These are phyloP conservation scores for Clonostachys chloroleuca DNA, from an alignment of 2,329 filamentous ascomycete species.

Conservation along the genomic window DNA sequence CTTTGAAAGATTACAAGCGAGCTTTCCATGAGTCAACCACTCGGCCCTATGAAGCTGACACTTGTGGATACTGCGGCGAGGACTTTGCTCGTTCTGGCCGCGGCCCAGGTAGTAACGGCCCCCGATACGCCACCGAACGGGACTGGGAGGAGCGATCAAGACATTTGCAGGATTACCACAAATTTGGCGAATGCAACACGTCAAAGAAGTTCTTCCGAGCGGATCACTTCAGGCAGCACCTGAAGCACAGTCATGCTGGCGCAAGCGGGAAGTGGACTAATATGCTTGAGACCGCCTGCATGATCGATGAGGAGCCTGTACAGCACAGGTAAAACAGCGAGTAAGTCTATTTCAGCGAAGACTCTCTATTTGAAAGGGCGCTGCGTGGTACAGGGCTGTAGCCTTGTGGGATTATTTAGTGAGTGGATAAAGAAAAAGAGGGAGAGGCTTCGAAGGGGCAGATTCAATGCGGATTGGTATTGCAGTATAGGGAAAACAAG, in stretches of 20 bases:
- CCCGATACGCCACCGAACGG: slow-evolving; percentile 60
- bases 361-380: too few species aligned
- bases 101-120: slow-evolving; percentile 24
- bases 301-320: slow-evolving; percentile 73
- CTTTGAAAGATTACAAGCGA: slow-evolving; percentile 70
- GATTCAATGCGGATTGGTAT: too few species aligned
- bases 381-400: too few species aligned
- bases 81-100: slow-evolving; percentile 64
- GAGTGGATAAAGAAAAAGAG: too few species aligned
- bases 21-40: slow-evolving; percentile 81
- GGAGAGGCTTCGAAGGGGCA: too few species aligned
- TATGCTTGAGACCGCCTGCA: slow-evolving; percentile 93
- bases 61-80: slow-evolving; percentile 92
- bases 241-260: slow-evolving; percentile 95
- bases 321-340: neutral
- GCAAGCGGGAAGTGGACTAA: slow-evolving; percentile 99
- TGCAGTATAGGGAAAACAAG: too few species aligned
- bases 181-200: slow-evolving; percentile 97
- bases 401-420: too few species aligned
- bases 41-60: slow-evolving; percentile 65
- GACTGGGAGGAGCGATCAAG: slow-evolving; percentile 86
- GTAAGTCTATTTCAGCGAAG: too few species aligned
- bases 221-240: slow-evolving; percentile 95
- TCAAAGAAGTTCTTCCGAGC: slow-evolving; percentile 97
- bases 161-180: slow-evolving; percentile 88